These are phyloP conservation scores for Carex parvula DNA, from an alignment of 176 grass and related monocot species.

Conservation along the genomic window DNA sequence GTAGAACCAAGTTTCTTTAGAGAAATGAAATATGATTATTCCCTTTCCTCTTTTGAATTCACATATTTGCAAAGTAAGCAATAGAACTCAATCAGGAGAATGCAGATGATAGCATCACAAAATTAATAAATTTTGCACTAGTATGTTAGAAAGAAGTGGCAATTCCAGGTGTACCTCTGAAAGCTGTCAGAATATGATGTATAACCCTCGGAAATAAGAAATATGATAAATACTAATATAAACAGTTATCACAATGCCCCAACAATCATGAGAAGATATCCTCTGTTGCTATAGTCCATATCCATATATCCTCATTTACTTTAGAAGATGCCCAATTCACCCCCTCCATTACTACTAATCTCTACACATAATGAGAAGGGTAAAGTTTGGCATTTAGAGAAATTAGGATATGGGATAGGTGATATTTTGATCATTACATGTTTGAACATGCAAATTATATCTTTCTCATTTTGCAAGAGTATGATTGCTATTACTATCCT, in stretches of 20 bases:
- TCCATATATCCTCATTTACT: background rate
- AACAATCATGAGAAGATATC: background rate
- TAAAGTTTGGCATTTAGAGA: background rate
- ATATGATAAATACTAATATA: background rate
- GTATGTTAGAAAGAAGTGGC: background rate
- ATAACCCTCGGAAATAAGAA: background rate
- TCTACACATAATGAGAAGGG: background rate
- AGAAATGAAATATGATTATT: background rate
- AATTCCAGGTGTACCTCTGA: background rate
- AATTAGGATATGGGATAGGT: background rate
- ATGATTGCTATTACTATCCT: background rate
- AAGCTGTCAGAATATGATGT: background rate
- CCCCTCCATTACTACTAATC: background rate
- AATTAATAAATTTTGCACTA: background rate
- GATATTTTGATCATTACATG: background rate
- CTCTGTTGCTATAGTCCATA: background rate
- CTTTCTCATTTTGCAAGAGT: background rate
- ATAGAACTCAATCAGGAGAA: background rate
- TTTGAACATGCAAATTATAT: background rate
- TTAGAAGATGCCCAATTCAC: background rate
- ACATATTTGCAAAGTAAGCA: background rate
- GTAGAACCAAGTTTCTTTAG: background rate
- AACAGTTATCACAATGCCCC: background rate
- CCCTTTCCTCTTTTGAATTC: constrained; percentile 3
- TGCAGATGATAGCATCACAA: background rate